Conservation (phyloP, 768 basidiomycete genomes). For the Lanmaoa pseudosensibilis region DNA sequence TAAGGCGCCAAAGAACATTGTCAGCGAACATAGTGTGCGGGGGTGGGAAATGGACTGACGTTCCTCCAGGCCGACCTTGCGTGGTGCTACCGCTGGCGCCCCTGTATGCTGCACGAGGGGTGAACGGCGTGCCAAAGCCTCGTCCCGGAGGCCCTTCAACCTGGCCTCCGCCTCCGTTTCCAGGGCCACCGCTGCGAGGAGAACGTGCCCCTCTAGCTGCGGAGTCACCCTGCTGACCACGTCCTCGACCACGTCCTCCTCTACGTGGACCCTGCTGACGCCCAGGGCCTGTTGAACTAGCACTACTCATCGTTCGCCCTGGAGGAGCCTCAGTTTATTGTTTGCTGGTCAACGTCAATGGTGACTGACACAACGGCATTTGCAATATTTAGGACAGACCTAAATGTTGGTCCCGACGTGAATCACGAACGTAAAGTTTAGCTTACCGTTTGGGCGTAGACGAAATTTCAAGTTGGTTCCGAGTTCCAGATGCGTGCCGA, state of each 20-base stretch:
- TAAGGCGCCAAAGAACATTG: neutral
- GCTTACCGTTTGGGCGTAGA: no score
- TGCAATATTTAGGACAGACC: no score
- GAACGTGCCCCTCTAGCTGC: neutral
- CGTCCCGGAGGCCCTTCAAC: conserved; percentile 1
- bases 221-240: neutral
- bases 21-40: neutral
- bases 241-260: conserved; percentile 14
- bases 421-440: no score
- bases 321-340: neutral
- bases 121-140: neutral
- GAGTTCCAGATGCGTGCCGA: no score
- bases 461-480: no score
- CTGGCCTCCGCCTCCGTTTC: conserved; percentile 16
- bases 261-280: conserved; percentile 27
- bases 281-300: neutral
- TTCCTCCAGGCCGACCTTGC: conserved; percentile 18
- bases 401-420: no score
- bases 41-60: conserved; percentile 11
- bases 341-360: no score
- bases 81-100: conserved; percentile 15
- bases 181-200: conserved; percentile 2
- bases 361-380: no score
- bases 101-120: conserved; percentile 23
- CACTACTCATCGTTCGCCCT: conserved; percentile 2